Evolutionary conservation across 2,329 filamentous ascomycete species (phyloP), one percentile per base, ranked within the genome.

Genomic region (Drechslerella stenobrocha): DNA sequence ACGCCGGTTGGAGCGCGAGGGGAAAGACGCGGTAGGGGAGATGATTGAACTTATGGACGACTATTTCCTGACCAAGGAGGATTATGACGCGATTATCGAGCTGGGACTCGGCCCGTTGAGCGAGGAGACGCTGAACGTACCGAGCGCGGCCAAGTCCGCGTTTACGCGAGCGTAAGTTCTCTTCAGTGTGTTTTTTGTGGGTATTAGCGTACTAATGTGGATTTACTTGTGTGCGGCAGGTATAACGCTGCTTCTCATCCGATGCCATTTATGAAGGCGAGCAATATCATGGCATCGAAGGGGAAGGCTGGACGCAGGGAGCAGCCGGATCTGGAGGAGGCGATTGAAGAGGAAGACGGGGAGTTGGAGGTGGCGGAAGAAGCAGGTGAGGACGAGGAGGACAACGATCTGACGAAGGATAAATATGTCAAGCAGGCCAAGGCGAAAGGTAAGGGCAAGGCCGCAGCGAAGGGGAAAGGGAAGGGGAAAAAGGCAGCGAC

Each of bases 21-120:
- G 93, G 72, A 93, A 89, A 73, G 90, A 95, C 0, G 83, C 83
- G 5, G 87, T 96, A 2, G 81, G 83, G 0, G 86, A 88, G 1
- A 87, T 96, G 55, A 98, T 98, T 74, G 84, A 93, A 55, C 81
- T 96, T 55, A 97, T 98, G 93, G 93, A 98, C 75, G 90, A 87
- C 75, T 98, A 98, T 77, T 98, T 87, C 76, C 80, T 98, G 60
- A 97, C 93, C 0, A 87, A 88, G 70, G 93, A 98, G 22, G 93
- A 98, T 75, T 95, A 92, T 76, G 93, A 98, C 75, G 87, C 86
- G 7, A 90, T 98, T 73, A 81, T 90, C 75, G 93, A 98, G 77
- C 82, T 98, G 22, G 92, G 91, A 4, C 83, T 98, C 11, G 93
- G 92, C 2, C 84, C 86, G 0, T 91, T 95, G 81, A 82, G 86